Evolutionary conservation across 2,329 filamentous ascomycete genomes (phyloP), one percentile per base, ranked within the genome.

Genomic region (Botryosphaeria dothidea): DNA sequence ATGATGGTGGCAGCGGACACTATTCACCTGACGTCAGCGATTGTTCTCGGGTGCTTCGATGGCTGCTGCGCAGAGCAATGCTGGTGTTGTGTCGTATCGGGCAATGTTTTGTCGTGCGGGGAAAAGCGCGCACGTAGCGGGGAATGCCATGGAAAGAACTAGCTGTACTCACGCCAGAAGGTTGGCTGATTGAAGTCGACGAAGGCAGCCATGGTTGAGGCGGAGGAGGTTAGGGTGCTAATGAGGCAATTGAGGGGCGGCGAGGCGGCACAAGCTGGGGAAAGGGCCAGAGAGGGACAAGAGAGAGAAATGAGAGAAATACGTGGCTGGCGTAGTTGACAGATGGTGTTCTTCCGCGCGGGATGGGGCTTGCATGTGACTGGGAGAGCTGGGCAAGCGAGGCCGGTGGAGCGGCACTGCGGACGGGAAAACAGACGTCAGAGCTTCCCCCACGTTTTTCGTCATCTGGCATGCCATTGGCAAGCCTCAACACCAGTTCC

Each of bases 1-100:
- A 90, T 85, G 80, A 99, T 96, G 62, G 91, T 86, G 64, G 84
- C 85, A 54, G 89, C 91, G 70, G 92, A 92, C 71, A 95, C 93
- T 97, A 68, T 69, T 41, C 11, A 45, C 11, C 27, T 11, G 27
- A 31, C 9, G 54, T 57, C 17, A 57, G 36, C 54, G 34, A 41
- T 45, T 45, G 46, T 25, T 29, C 4, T 19, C 38, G 17, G 17
- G 9, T 25, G 6, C 3, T 27, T 6, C 15, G 36, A n/a, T 21
- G 5, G 3, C 2, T 34, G 27, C 21, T n/a, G 36, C 17, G n/a
- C 9, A 21, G 27, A 25, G 49, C 15, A n/a, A 4, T 21, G 56
- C 19, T 31, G 49, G 36, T 46, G 27, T n/a, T 27, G 48, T 8
- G 19, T 17, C 25, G 43, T 15, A 11, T 19, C 29, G 1, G 58